Percentiles rank a stretch among this genome's conserved stretches.
phyloP scores from a whole-genome alignment of 768 basidiomycete species.

The Dentipellis sp. region DNA sequence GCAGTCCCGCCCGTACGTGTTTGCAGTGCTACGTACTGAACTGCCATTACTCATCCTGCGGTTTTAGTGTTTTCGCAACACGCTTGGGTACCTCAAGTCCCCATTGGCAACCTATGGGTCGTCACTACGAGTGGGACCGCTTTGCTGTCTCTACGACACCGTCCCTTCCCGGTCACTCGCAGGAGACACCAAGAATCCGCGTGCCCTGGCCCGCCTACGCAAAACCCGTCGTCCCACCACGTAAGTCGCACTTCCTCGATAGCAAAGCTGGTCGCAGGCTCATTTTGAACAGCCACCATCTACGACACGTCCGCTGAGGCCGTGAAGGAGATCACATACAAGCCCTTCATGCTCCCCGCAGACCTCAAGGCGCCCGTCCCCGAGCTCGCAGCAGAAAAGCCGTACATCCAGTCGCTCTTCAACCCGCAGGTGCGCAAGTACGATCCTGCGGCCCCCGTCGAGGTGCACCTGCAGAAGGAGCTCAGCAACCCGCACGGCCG shows the following conservation, averaged over 20 bases:
- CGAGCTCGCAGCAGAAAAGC: slow-evolving; percentile 38
- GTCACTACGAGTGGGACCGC: slow-evolving; percentile 65
- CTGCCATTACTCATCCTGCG: neutral
- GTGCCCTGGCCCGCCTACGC: slow-evolving; percentile 66
- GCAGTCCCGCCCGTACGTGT: slow-evolving; percentile 18
- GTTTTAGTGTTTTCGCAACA: slow-evolving; percentile 63
- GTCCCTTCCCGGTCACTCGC: slow-evolving; percentile 32
- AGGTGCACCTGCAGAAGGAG: slow-evolving; percentile 56
- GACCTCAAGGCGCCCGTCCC: slow-evolving; percentile 18
- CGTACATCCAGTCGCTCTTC: slow-evolving; percentile 44
- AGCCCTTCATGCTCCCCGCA: slow-evolving; percentile 41
- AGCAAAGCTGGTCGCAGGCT: neutral
- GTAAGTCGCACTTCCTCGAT: slow-evolving; percentile 24
- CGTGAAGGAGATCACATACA: slow-evolving; percentile 64
- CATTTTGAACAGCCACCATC: slow-evolving; percentile 31
- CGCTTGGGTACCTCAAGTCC: slow-evolving; percentile 57
- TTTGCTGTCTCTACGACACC: slow-evolving; percentile 61
- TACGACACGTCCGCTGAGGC: slow-evolving; percentile 59
- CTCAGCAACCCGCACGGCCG: slow-evolving; percentile 77
- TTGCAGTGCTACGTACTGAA: neutral
- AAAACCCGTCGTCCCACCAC: slow-evolving; percentile 30
- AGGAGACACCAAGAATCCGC: slow-evolving; percentile 21
- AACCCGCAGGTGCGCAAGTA: slow-evolving; percentile 33
- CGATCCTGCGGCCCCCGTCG: slow-evolving; percentile 49
- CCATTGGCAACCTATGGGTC: slow-evolving; percentile 43